Percentiles rank a stretch among this genome's conserved stretches.
Evolutionary conservation across 2,329 filamentous ascomycete genomes (phyloP).

Genomic region (Nothophaeocryptopus gaeumannii): DNA sequence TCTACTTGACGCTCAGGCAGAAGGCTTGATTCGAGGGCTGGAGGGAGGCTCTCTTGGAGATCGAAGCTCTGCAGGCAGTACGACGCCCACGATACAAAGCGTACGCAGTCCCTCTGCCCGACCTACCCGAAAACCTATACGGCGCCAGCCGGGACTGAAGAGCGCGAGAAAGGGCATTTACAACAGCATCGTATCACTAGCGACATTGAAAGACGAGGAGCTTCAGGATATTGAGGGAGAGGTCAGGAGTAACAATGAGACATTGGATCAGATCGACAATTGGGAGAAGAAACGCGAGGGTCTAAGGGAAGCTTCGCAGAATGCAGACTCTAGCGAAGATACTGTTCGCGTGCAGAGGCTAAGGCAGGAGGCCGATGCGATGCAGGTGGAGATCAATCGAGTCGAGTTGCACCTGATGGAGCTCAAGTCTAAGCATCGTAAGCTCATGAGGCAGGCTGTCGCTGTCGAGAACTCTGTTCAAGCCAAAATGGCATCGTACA

Average conservation of each 20-base stretch:
- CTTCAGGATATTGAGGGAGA: conserved; percentile 58
- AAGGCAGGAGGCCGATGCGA: conserved; percentile 48
- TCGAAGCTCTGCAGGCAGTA: conserved; percentile 48
- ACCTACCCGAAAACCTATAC: conserved; percentile 51
- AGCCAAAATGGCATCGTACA: conserved; percentile 69
- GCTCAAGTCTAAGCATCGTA: conserved; percentile 60
- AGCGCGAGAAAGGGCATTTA: conserved; percentile 64
- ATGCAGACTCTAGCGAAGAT: conserved; percentile 55
- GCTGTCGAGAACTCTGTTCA: conserved; percentile 65
- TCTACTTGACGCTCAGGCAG: conserved; percentile 60
- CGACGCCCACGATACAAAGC: conserved; percentile 46
- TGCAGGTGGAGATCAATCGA: conserved; percentile 63
- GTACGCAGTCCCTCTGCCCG: conserved; percentile 32
- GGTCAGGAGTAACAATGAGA: conserved; percentile 55
- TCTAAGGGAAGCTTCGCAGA: conserved; percentile 54
- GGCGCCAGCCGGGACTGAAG: conserved; percentile 55
- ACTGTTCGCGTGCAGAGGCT: conserved; percentile 56
- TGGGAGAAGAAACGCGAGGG: conserved; percentile 58
- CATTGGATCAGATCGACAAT: conserved; percentile 57
- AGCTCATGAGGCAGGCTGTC: conserved; percentile 58
- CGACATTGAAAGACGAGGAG: conserved; percentile 66
- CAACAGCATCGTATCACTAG: conserved; percentile 61
- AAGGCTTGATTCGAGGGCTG: conserved; percentile 53
- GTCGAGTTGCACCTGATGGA: conserved; percentile 63
- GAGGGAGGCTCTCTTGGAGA: conserved; percentile 42